Evolutionary conservation across 2,329 filamentous ascomycete genomes (phyloP).

Genomic region (Biscogniauxia marginata): DNA sequence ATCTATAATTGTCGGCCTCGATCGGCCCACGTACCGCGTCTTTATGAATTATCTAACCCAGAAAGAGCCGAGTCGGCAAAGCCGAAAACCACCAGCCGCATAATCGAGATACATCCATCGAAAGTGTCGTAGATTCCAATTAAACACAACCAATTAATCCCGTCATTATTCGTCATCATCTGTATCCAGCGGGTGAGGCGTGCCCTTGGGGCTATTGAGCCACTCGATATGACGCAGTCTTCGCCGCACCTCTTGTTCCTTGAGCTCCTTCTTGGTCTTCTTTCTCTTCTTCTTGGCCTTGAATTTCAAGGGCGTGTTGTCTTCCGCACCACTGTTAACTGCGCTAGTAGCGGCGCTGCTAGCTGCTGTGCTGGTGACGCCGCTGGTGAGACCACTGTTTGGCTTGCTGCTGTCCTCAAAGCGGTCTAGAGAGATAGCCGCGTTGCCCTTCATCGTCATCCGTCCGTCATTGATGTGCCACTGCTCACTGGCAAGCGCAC

Average conservation of each 20-base stretch:
- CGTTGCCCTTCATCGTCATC: constrained; percentile 78
- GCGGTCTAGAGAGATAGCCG: constrained; percentile 72
- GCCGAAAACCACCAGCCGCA: background rate
- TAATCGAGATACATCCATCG: background rate
- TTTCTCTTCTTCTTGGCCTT: constrained; percentile 93
- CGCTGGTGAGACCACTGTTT: constrained; percentile 48
- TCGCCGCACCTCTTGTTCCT: constrained; percentile 86
- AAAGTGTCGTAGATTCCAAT: constrained; percentile 1
- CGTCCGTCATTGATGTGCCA: constrained; percentile 90
- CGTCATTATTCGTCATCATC: constrained; percentile 64
- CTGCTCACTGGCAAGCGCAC: constrained; percentile 91
- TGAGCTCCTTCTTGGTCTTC: constrained; percentile 93
- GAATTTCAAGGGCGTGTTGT: constrained; percentile 81
- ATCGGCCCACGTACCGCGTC: background rate
- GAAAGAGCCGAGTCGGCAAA: background rate
- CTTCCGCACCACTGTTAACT: constrained; percentile 81
- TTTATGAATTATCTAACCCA: background rate
- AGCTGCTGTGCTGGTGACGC: constrained; percentile 41
- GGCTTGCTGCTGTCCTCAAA: constrained; percentile 69
- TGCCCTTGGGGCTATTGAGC: constrained; percentile 84
- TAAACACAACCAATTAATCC: constrained; percentile 5
- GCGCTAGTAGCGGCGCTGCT: constrained; percentile 62
- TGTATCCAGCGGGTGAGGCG: constrained; percentile 72
- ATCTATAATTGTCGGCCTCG: background rate
- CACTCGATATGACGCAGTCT: constrained; percentile 82